Evolutionary conservation across 2,329 filamentous ascomycete genomes (phyloP), one percentile per base, ranked within the genome.

Genomic region (Aciculosporium take): DNA sequence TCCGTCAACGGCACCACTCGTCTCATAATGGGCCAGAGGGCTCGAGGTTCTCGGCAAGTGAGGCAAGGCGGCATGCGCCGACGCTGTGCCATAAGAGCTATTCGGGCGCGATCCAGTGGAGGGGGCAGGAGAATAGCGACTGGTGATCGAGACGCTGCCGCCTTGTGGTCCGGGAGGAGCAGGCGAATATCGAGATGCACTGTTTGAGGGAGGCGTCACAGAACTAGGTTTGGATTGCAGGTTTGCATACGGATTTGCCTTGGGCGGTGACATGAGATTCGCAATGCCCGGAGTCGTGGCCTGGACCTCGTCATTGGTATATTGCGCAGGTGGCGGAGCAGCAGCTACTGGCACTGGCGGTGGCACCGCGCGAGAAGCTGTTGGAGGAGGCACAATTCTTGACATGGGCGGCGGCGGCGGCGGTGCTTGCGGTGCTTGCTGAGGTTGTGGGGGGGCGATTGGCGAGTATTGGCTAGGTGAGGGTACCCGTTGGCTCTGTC

Each of bases 41-140:
- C 77, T 81, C 2, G 76, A 81, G 2, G 77, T 81, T 47, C 77
- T 65, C 7, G 77, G 76, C 46, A 76, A 68, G 51, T 80, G 74
- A 36, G 74, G 63, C 31, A 79, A 60, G 29, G 66, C 56, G 12
- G 71, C 61, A 21, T 69, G 64, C 7, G 66, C 51, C 13, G 58
- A 41, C 45, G 58, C 57, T 15, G 57, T 41, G 46, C 58, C 56
- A 24, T 63, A 65, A 15, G 71, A 68, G 35, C 57, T 63, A n/a
- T 60, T 57, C 2, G 62, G 58, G 10, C 69, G 65, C 6, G 61
- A 54, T 17, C 40, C 41, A 29, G 51, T 51, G 7, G 61, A 50
- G 0, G 67, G 68, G 0, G 64, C 67, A 3, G 68, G 68, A 3
- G 68, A 71, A 47, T 83, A 83, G 36, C 75, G 65, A 46, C 56